A percentile compares a stretch with the other conserved stretches of the same genome.
These are phyloP conservation scores for Ceratocystiopsis sp. DNA, from an alignment of 2,329 filamentous ascomycete genomes.

Conservation along the genomic window DNA sequence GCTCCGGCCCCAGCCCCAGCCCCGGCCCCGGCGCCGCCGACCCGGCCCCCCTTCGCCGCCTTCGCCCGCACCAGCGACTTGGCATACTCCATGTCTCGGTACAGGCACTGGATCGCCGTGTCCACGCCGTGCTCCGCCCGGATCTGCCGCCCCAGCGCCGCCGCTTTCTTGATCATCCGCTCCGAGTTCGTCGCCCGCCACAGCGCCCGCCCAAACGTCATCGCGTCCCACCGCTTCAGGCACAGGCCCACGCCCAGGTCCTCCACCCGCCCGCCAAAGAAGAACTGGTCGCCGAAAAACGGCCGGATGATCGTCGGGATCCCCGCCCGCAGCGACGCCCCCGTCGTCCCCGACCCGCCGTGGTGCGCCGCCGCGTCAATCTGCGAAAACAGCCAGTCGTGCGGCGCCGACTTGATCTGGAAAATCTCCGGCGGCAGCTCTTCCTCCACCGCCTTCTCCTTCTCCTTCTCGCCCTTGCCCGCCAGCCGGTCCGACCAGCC, in stretches of 20 bases:
- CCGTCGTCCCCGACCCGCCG: conserved; percentile 86
- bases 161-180: conserved; percentile 80
- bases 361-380: conserved; percentile 92
- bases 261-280: conserved; percentile 79
- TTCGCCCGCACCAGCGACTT: conserved; percentile 61
- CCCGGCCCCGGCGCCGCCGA: conserved; percentile 36
- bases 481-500: conserved; percentile 75
- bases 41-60: conserved; percentile 28
- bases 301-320: conserved; percentile 89
- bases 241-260: conserved; percentile 85
- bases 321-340: conserved; percentile 77
- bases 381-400: conserved; percentile 91
- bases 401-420: conserved; percentile 77
- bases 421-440: conserved; percentile 64
- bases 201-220: conserved; percentile 65
- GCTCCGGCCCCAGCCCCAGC: no score
- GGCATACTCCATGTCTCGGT: conserved; percentile 88
- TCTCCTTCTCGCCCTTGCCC: conserved; percentile 13
- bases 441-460: conserved; percentile 37
- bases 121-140: conserved; percentile 79
- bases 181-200: conserved; percentile 86
- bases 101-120: conserved; percentile 78
- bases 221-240: conserved; percentile 78
- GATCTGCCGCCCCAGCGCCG: conserved; percentile 69
- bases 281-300: conserved; percentile 97